Percentiles rank a stretch among this genome's conserved stretches.
These are phyloP conservation scores for Andrographis paniculata DNA, from an alignment of 305 asterid species.

Conservation along the genomic window DNA sequence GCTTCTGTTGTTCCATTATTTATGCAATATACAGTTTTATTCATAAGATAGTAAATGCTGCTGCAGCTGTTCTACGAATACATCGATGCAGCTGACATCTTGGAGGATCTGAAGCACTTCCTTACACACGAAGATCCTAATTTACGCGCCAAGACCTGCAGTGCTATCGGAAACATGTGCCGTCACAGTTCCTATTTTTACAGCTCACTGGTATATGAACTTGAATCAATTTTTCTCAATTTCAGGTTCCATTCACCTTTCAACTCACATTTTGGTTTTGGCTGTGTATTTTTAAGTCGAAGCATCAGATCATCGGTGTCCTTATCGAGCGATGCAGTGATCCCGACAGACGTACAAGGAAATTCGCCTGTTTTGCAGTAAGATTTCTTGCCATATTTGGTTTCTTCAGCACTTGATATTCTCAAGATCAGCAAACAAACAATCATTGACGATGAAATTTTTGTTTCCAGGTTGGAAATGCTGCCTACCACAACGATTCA, in stretches of 20 bases:
- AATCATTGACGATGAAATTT: constrained; percentile 23
- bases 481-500: constrained; percentile 92
- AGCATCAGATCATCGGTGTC: constrained; percentile 54
- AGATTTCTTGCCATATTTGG: constrained; percentile 20
- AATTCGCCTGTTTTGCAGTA: constrained; percentile 98
- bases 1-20: constrained; percentile 11
- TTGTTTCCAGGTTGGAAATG: constrained; percentile 81
- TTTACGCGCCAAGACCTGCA: constrained; percentile 88
- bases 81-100: constrained; percentile 72
- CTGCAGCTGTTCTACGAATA: constrained; percentile 69
- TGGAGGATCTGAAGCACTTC: constrained; percentile 66
- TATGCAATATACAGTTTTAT: too few relatives aligned
- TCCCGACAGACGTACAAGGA: constrained; percentile 84
- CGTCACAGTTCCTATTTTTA: constrained; percentile 96
- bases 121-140: constrained; percentile 87
- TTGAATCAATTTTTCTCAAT: neutral
- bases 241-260: constrained; percentile 1
- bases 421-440: neutral
- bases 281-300: constrained; percentile 41
- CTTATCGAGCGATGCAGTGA: constrained; percentile 88
- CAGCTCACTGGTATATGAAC: constrained; percentile 48
- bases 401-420: constrained; percentile 5
- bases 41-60: too few relatives aligned
- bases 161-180: constrained; percentile 97
- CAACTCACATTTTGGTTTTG: constrained; percentile 9